Percentiles rank a stretch among this genome's conserved stretches.
Conservation (phyloP, 306 rosid genomes). For the Luffa aegyptiaca region DNA sequence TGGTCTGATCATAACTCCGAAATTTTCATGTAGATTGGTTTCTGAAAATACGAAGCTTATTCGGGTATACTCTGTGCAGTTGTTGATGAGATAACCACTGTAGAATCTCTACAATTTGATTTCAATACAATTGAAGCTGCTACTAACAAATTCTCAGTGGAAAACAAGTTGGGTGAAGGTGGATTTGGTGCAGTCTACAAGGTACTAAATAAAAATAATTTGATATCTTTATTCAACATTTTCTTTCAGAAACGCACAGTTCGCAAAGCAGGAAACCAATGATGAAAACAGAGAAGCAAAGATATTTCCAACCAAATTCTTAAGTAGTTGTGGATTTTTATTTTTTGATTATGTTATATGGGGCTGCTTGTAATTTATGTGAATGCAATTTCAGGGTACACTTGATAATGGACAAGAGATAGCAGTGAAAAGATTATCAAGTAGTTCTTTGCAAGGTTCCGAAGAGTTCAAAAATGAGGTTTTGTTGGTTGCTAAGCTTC, state of each 20-base stretch:
- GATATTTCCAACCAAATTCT: not conserved
- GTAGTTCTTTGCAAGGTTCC: constrained; percentile 41
- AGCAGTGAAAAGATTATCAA: constrained; percentile 53
- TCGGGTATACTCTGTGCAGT: not conserved
- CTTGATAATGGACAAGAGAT: constrained; percentile 40
- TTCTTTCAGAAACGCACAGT: too few relatives aligned
- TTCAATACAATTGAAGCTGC: constrained; percentile 30
- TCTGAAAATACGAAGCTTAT: not conserved
- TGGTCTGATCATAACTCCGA: not conserved
- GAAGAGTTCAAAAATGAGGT: constrained; percentile 60
- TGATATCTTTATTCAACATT: too few relatives aligned
- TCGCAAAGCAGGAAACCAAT: not conserved
- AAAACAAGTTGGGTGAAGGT: not conserved
- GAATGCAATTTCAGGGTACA: constrained; percentile 26
- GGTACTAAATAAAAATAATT: not conserved
- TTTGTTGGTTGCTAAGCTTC: constrained; percentile 50
- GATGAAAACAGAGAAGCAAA: not conserved
- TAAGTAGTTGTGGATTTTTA: not conserved
- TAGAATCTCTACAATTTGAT: constrained; percentile 33
- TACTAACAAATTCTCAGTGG: constrained; percentile 26
- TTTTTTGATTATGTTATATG: not conserved
- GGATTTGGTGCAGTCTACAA: too few relatives aligned
- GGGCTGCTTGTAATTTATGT: not conserved
- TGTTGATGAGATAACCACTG: constrained; percentile 1
- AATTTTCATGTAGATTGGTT: not conserved